phyloP scores from a whole-genome alignment of 2,329 filamentous ascomycete genomes.

The Pleurostoma richardsiae region DNA sequence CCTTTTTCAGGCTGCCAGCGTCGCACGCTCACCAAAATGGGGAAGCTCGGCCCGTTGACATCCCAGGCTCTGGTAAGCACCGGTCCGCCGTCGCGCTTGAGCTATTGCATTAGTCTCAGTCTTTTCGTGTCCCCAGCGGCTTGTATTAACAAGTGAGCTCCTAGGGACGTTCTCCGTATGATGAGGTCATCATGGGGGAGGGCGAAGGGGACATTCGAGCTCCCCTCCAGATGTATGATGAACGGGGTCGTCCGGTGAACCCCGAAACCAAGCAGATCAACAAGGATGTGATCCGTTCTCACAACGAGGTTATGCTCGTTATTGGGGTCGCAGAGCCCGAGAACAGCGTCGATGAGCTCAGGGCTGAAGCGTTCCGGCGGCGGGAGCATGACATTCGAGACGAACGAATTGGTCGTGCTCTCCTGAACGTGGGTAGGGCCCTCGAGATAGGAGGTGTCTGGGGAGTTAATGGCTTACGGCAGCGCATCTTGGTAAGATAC shows the following conservation, averaged over 20 bases:
- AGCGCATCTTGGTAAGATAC: slow-evolving; percentile 44
- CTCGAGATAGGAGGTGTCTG: slow-evolving; percentile 40
- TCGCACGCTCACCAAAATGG: slow-evolving; percentile 29
- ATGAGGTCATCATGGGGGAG: slow-evolving; percentile 48
- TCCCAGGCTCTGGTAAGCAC: slow-evolving; percentile 48
- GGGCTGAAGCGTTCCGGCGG: slow-evolving; percentile 28
- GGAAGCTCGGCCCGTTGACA: slow-evolving; percentile 49
- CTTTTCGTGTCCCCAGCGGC: background rate
- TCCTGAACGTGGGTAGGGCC: slow-evolving; percentile 26
- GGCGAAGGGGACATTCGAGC: slow-evolving; percentile 34
- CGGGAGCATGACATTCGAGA: slow-evolving; percentile 42
- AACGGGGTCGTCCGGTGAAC: slow-evolving; percentile 51
- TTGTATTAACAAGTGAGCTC: slow-evolving; percentile 1
- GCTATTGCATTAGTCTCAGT: background rate
- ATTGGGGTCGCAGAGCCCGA: slow-evolving; percentile 59
- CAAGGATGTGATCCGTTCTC: slow-evolving; percentile 51
- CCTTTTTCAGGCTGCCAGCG: no score
- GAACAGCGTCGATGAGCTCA: slow-evolving; percentile 30
- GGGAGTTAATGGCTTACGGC: slow-evolving; percentile 46
- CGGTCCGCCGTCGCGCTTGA: no score
- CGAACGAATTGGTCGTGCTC: slow-evolving; percentile 34
- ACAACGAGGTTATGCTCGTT: slow-evolving; percentile 60
- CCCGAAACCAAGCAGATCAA: slow-evolving; percentile 49
- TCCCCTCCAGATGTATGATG: slow-evolving; percentile 46
- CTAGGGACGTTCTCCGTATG: slow-evolving; percentile 56